Base-by-base conservation (phyloP, 805 yeast genomes). In the Starmera amethionina region DNA sequence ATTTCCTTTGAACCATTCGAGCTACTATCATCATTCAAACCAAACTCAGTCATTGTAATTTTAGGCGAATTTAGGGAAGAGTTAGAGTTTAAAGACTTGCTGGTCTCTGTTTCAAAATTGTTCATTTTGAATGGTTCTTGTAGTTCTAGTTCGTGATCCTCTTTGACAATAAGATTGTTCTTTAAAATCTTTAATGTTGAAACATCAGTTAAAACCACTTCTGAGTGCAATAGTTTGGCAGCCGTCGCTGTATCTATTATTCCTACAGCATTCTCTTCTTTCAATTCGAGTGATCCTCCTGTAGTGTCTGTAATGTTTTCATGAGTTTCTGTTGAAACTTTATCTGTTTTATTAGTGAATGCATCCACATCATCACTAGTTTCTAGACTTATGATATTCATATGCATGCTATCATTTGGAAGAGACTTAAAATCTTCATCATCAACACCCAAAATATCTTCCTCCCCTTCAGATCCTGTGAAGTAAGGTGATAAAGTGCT, bases 401-500 rank as follows among this genome's bases (percentile, higher is more conserved):
- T 8, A 5, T 22, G 6, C 27, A 22, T 7, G 9, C 27, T 22
- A 8, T 22, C 27, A 22, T 42, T 34, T 18, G 36, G 30, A 9
- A 38, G 36, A 7, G 52, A 48, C 34, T 42, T 46, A 35, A 46
- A 22, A 22, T 22, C 6, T 5, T 22, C 27, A 7, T 22, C 27
- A 22, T 22, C 27, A 22, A 22, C 9, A 22, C 27, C 9, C 27
- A 8, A 22, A 8, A 7, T 4, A 5, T 22, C 9, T 4, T 22
- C 27, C 27, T 22, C 27, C 9, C 9, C 27, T 22, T 22, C 2
- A 37, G 41, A 34, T 9, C 29, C 34, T 19, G 37, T 37, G 5
- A 56, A 46, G 29, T 40, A 54, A 4, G 62, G 56, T 1, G 64
- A 58, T 1, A 63, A 58, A 40, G 49, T 52, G 3, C 68, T 60